Conservation (phyloP, 2,329 filamentous ascomycete genomes). For the Fusarium paranaense region DNA sequence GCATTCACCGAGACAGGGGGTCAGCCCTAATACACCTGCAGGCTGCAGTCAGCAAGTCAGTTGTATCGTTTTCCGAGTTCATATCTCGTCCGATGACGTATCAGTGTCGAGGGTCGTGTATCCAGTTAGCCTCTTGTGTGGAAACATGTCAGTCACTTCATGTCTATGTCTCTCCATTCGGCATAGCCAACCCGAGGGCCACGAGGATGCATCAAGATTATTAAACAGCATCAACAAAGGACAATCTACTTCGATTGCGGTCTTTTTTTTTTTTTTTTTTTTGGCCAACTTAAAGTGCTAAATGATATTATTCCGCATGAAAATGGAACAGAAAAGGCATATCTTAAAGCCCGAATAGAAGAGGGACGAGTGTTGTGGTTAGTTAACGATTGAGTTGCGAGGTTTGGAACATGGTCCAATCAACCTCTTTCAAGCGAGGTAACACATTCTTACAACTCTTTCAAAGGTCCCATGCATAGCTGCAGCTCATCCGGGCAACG, state of each 20-base stretch:
- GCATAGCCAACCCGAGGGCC: background rate
- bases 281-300: background rate
- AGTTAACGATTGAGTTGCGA: background rate
- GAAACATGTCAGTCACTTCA: background rate
- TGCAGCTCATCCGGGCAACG: background rate
- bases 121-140: background rate
- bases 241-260: background rate
- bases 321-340: background rate
- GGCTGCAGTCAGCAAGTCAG: background rate
- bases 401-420: background rate
- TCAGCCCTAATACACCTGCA: background rate
- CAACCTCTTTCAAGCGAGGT: background rate
- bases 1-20: background rate
- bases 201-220: background rate
- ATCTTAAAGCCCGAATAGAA: background rate
- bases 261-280: too few relatives aligned
- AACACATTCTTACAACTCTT: background rate
- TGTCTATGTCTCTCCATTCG: background rate
- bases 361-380: background rate
- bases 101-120: background rate
- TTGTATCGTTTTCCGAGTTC: background rate
- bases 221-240: background rate
- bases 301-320: background rate
- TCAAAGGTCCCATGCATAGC: background rate
- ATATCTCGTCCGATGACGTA: background rate